Evolutionary conservation across 2,329 filamentous ascomycete species (phyloP).

Genomic region (Rutstroemia sp.): DNA sequence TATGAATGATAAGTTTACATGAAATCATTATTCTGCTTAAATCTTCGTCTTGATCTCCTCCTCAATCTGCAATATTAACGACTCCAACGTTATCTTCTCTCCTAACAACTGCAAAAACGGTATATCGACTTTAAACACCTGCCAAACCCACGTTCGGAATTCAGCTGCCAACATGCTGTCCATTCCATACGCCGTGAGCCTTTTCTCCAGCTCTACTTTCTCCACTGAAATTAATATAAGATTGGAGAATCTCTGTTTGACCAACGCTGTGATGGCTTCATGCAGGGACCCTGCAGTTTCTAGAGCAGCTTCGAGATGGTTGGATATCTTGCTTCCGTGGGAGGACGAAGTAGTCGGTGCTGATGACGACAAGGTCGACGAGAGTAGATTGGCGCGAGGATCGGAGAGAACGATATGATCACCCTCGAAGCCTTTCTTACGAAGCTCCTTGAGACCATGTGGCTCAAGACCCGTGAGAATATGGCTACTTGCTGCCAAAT

Average conservation of each 20-base stretch:
- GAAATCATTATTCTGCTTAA: no score
- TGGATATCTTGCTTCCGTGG: not conserved
- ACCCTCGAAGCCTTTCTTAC: not conserved
- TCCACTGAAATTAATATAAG: not conserved
- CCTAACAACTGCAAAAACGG: not conserved
- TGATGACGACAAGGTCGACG: not conserved
- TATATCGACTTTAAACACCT: not conserved
- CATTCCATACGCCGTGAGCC: constrained; percentile 1
- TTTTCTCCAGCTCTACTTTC: not conserved
- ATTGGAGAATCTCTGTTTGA: not conserved
- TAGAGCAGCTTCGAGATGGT: not conserved
- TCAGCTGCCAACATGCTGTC: constrained; percentile 7
- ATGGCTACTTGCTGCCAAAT: not conserved
- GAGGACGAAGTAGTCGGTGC: not conserved
- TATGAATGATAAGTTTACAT: no score
- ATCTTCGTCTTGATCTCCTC: no score
- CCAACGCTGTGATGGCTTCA: not conserved
- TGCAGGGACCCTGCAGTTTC: not conserved
- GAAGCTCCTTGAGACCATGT: not conserved
- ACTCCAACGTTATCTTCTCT: no score
- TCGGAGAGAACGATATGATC: not conserved
- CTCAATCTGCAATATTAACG: no score
- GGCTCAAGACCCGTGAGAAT: constrained; percentile 7
- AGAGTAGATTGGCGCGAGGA: not conserved
- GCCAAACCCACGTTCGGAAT: constrained; percentile 6